Evolutionary conservation across 257 asterid genomes (phyloP).

Genomic region (Fraxinus cuspidata): DNA sequence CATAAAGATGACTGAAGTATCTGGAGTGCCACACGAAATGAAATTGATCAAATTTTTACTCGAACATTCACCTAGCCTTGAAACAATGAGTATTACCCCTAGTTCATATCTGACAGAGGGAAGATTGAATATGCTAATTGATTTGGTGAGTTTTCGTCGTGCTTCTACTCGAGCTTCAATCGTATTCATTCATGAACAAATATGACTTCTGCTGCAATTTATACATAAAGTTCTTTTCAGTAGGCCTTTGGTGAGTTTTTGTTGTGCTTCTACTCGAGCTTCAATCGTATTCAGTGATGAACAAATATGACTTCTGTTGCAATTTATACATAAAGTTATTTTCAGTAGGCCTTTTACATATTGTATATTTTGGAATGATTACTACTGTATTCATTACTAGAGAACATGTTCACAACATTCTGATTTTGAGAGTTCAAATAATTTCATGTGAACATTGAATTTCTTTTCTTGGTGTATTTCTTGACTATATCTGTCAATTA

Average conservation of each 20-base stretch:
- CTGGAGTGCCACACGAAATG: conserved; percentile 66
- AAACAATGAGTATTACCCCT: conserved; percentile 59
- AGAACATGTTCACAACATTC: not conserved
- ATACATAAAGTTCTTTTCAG: not conserved
- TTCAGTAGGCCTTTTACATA: not conserved
- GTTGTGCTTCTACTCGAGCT: conserved; percentile 80
- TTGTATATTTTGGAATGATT: not conserved
- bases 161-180: conserved; percentile 79
- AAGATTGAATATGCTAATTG: conserved; percentile 57
- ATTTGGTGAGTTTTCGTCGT: conserved; percentile 67
- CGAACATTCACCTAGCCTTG: conserved; percentile 64
- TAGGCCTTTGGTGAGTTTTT: conserved; percentile 46
- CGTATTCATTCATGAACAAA: conserved; percentile 46
- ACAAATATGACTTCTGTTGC: conserved; percentile 30
- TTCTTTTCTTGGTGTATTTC: not conserved
- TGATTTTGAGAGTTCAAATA: not conserved
- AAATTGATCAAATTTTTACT: conserved; percentile 68
- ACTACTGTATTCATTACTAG: not conserved
- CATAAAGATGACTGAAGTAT: conserved; percentile 59
- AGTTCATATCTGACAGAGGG: conserved; percentile 43
- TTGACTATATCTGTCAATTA: too few species aligned
- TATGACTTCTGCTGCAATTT: conserved; percentile 27
- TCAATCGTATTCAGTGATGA: conserved; percentile 53
- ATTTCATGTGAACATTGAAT: not conserved
- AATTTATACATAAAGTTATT: conserved; percentile 4